Evolutionary conservation across 805 yeast species (phyloP).

Genomic region (Dipodascopsis uninucleata): DNA sequence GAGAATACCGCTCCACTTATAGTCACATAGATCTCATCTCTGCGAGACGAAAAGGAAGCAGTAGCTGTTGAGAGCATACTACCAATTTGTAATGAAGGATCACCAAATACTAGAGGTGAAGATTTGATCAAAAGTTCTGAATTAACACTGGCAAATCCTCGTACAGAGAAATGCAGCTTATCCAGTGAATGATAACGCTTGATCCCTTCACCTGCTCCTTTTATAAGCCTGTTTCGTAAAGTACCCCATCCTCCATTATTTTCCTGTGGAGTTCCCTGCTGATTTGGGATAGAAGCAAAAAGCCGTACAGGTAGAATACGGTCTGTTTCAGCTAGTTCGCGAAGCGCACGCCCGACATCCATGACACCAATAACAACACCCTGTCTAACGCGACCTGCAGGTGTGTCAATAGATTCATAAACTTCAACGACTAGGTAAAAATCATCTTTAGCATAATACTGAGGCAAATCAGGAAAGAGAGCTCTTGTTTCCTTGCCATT

Average conservation of each 20-base stretch:
- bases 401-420: constrained; percentile 45
- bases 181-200: constrained; percentile 82
- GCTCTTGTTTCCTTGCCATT: constrained; percentile 40
- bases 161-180: constrained; percentile 61
- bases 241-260: constrained; percentile 85
- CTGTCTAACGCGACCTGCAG: constrained; percentile 39
- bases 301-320: constrained; percentile 65
- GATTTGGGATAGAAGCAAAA: constrained; percentile 50
- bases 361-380: constrained; percentile 89
- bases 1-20: constrained; percentile 16
- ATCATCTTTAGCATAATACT: constrained; percentile 53
- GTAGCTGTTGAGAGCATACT: constrained; percentile 18
- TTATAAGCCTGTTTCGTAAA: constrained; percentile 68
- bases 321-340: constrained; percentile 61
- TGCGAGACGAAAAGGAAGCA: constrained; percentile 9
- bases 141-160: constrained; percentile 55
- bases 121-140: constrained; percentile 11
- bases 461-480: constrained; percentile 70
- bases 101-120: constrained; percentile 15
- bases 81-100: constrained; percentile 9
- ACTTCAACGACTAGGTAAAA: constrained; percentile 73
- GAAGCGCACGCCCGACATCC: constrained; percentile 75
- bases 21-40: constrained; percentile 25
- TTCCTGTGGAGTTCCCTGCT: constrained; percentile 28
- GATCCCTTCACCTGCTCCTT: constrained; percentile 65